Percentiles rank a stretch among this genome's conserved stretches.
Conservation (phyloP, 805 yeast species). For the Yamadazyma olivae region DNA sequence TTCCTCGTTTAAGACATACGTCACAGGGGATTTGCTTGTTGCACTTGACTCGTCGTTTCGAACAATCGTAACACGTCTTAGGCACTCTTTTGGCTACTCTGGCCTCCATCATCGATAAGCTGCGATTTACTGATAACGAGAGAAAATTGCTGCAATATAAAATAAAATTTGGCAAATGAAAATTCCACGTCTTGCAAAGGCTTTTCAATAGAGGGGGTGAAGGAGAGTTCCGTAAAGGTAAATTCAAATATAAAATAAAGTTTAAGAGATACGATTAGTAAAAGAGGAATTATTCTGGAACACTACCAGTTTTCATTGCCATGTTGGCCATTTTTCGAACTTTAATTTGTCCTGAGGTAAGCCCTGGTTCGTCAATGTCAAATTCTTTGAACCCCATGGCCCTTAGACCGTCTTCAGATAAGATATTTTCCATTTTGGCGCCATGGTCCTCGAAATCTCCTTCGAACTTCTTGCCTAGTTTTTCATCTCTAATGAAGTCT, state of each 20-base stretch:
- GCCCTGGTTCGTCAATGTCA: constrained; percentile 16
- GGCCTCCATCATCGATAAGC: not conserved
- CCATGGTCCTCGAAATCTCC: constrained; percentile 19
- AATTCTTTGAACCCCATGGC: constrained; percentile 25
- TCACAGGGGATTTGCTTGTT: constrained; percentile 14
- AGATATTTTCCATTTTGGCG: constrained; percentile 13
- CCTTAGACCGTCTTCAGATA: constrained; percentile 17
- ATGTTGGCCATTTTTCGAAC: constrained; percentile 21
- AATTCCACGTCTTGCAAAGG: too few relatives aligned
- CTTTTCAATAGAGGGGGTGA: too few relatives aligned
- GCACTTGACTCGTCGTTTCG: constrained; percentile 11
- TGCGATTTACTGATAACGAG: not conserved
- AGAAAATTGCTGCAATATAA: too few relatives aligned
- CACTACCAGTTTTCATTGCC: constrained; percentile 10
- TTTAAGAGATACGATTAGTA: too few relatives aligned
- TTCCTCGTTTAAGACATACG: constrained; percentile 18
- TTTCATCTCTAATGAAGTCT: constrained; percentile 11
- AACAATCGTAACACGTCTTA: constrained; percentile 12
- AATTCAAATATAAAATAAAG: too few relatives aligned
- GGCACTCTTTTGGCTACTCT: constrained; percentile 18
- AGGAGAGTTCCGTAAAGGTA: too few relatives aligned
- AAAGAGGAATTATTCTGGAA: constrained; percentile 1
- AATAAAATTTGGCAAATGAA: too few relatives aligned
- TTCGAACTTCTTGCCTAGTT: not conserved
- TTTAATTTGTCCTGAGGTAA: constrained; percentile 22